Evolutionary conservation across 139 green algal species (phyloP).

Genomic region (Coccomyxa sp.): DNA sequence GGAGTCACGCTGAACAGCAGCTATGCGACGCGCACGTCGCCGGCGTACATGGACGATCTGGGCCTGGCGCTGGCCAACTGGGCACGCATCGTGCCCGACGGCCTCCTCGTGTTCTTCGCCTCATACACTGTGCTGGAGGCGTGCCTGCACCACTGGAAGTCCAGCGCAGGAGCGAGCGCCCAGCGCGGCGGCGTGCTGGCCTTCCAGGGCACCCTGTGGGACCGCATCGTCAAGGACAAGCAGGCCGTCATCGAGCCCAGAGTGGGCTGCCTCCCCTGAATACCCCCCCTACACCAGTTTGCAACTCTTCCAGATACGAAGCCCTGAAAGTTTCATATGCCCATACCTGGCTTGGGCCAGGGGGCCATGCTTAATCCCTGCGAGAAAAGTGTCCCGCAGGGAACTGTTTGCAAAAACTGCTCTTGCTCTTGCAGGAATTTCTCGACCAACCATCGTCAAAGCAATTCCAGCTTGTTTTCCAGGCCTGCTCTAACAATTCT

Average conservation of each 20-base stretch:
- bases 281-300: too few species aligned
- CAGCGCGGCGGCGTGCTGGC: background rate
- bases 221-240: constrained; percentile 81
- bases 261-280: background rate
- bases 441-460: too few species aligned
- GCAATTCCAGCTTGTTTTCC: too few species aligned
- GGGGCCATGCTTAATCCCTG: too few species aligned
- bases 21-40: constrained; percentile 64
- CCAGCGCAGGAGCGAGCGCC: background rate
- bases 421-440: too few species aligned
- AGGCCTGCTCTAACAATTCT: too few species aligned
- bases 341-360: too few species aligned
- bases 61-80: constrained; percentile 73
- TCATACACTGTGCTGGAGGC: constrained; percentile 73
- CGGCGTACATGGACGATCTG: constrained; percentile 52
- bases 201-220: constrained; percentile 64
- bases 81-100: constrained; percentile 78
- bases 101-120: constrained; percentile 97
- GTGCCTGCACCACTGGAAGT: constrained; percentile 80
- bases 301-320: too few species aligned
- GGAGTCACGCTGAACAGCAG: constrained; percentile 78
- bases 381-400: too few species aligned
- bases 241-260: constrained; percentile 78
- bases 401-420: too few species aligned
- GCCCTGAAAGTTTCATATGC: too few species aligned